Base-by-base conservation (phyloP, 208 protist genomes). In the Acanthamoeba sp. region DNA sequence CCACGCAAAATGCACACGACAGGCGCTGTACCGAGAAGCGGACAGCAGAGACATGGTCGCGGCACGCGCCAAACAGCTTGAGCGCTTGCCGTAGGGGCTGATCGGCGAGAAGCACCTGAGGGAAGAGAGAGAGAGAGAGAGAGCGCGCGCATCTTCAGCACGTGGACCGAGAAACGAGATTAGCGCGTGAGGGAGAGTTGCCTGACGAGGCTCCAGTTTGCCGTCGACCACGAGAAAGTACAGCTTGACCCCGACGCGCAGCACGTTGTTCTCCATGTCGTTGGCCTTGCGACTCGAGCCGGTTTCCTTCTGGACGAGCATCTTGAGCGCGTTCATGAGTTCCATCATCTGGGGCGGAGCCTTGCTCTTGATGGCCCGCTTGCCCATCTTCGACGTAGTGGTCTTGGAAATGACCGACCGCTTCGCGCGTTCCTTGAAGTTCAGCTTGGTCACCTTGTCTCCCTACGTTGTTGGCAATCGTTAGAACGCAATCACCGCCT, bases 281-380 rank as follows among this genome's bases (percentile, higher is more conserved):
- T 40, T n/a, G 7, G 52, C 84, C 52, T 69, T 90, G 24, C 57
- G 48, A 52, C 24, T 32, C 22, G 84, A 90, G 22, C 50, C 42
- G 34, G 52, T 90, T 52, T 90, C 84, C 50, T 66, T 90, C 9
- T 90, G 34, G 34, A 90, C 57, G 27, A 90, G 48, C 52, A 7
- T 38, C 84, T 90, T 90, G 22, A 90, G 48, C 42, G 84, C 84
- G 16, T 20, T 69, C 32, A 90, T 18, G 16, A 90, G 55, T 18
- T 90, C 34, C 10, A 32, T 90, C 24, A 69, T 45, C 32, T 90
- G 42, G 52, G 16, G 45, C 12, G 84, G 84, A 52, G 57, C 57
- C 84, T 48, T 34, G 29, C 36, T 69, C 84, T 90, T 90, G n/a
- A 90, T 69, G 24, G 84, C 84, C 29, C 84, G 84, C 84, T 42